Percentiles rank a stretch among this genome's conserved stretches.
Conservation (phyloP, 345 rosid species). For the Dimocarpus longan region DNA sequence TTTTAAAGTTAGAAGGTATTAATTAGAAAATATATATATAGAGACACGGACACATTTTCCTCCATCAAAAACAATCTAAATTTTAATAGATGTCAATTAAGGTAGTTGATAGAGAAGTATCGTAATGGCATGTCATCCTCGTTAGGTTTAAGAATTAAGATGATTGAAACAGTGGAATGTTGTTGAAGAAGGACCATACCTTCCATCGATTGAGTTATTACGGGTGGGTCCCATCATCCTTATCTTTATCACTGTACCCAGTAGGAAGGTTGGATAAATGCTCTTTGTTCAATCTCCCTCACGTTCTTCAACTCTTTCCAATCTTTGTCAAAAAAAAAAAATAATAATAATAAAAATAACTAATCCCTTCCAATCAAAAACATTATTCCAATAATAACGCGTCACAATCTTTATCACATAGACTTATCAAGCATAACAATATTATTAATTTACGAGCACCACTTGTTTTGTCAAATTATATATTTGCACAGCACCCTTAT, state of each 20-base stretch:
- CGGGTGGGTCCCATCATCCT: slow-evolving; percentile 19
- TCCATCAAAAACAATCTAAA: background rate
- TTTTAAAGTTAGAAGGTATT: no score
- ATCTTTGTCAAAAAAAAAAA: no score
- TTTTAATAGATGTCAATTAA: background rate
- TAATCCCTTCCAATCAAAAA: background rate
- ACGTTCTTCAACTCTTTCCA: background rate
- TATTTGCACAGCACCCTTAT: no score
- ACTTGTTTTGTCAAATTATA: no score
- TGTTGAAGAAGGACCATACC: background rate
- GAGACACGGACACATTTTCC: no score
- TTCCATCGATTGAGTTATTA: background rate
- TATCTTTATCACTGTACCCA: background rate
- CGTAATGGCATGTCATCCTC: background rate
- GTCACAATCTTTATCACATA: background rate
- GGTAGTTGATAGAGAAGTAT: background rate
- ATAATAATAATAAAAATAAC: no score
- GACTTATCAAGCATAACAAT: background rate
- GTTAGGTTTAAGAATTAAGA: background rate
- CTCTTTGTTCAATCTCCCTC: background rate
- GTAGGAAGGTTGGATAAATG: slow-evolving; percentile 17
- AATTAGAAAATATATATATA: no score
- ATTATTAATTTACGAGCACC: no score
- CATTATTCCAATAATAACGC: background rate
- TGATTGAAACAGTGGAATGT: background rate